Percentiles rank a stretch among this genome's conserved stretches.
phyloP scores from a whole-genome alignment of 371 early-diverging fungal genomes.

The Entomophthora muscae region DNA sequence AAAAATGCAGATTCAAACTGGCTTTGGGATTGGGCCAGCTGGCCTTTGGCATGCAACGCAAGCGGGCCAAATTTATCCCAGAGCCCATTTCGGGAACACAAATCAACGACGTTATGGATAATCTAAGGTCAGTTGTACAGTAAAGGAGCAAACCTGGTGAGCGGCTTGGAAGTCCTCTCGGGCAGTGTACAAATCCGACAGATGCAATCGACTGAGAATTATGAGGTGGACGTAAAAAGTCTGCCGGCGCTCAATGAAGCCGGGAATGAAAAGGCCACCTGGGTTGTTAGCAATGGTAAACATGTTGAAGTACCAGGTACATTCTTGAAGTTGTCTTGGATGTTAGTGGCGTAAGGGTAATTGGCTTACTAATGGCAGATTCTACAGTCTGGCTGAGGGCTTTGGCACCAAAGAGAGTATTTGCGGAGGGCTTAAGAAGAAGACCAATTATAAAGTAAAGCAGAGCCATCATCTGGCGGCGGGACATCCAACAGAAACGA shows the following conservation, averaged over 20 bases:
- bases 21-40: not conserved
- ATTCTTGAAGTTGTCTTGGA: not conserved
- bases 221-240: not conserved
- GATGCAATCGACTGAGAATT: not conserved
- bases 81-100: not conserved
- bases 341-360: not conserved
- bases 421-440: not conserved
- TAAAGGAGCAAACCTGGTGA: not conserved
- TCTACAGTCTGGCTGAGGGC: not conserved
- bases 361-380: not conserved
- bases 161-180: not conserved
- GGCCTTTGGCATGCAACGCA: not conserved
- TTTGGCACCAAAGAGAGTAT: not conserved
- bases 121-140: not conserved
- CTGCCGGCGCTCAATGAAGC: not conserved
- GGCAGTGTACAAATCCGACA: not conserved
- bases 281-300: not conserved
- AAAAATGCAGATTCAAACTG: not conserved
- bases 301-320: not conserved
- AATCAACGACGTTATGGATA: not conserved
- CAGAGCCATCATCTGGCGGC: not conserved
- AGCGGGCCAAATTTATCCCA: not conserved
- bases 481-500: not conserved
- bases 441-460: not conserved
- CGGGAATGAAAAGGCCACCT: not conserved